A percentile compares a stretch with the other conserved stretches of the same genome.
phyloP scores from a whole-genome alignment of 2,329 filamentous ascomycete genomes.

The Colletotrichum limetticola region DNA sequence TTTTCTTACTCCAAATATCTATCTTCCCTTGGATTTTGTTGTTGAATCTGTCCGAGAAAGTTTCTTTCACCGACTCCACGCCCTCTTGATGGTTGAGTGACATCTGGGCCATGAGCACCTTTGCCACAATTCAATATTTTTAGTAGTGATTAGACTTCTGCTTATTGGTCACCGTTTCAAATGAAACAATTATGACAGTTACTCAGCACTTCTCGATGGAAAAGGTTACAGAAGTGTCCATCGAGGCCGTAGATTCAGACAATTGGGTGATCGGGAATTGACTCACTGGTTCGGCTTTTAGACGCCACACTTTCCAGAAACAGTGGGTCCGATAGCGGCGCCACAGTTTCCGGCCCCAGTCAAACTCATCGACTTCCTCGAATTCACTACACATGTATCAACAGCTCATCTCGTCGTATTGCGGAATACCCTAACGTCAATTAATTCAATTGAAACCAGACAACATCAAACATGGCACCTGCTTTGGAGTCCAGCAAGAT shows the following conservation, averaged over 20 bases:
- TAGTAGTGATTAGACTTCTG: no score
- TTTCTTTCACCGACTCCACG: no score
- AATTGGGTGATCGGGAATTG: not conserved
- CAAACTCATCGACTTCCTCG: not conserved
- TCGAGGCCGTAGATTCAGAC: not conserved
- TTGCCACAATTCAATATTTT: no score
- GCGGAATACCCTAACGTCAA: not conserved
- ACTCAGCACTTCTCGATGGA: no score
- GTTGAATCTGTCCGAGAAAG: no score
- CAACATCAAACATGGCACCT: not conserved
- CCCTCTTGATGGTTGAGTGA: no score
- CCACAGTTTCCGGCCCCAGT: constrained; percentile 9
- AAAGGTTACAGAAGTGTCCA: no score
- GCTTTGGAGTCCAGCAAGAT: constrained; percentile 12
- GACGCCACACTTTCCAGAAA: not conserved
- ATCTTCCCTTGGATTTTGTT: no score
- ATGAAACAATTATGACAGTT: no score
- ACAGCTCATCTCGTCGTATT: not conserved
- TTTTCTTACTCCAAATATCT: no score
- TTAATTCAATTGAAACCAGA: not conserved
- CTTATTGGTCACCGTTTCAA: no score
- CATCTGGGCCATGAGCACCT: no score
- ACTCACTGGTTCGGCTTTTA: not conserved
- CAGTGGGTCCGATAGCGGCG: not conserved
- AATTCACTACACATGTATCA: not conserved